Base-by-base conservation (phyloP, 2,329 filamentous ascomycete species). In the Byssoonygena ceratinophila region DNA sequence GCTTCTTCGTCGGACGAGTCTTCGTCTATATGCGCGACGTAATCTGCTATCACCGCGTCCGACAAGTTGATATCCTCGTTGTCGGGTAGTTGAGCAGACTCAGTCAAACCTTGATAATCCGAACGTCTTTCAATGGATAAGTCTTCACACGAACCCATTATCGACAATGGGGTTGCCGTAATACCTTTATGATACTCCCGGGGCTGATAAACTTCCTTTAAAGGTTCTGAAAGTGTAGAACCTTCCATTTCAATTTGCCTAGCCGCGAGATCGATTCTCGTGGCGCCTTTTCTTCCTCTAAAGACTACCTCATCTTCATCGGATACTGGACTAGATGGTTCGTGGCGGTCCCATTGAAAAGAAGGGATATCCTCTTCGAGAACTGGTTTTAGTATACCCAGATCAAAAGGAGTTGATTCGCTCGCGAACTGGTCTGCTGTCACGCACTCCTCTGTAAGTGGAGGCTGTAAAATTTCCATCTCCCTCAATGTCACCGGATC, bases 281-380 rank as follows among this genome's bases (percentile, higher is more conserved):
- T 31, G 52, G 32, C 55, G 27, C 39, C 55, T 9, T 31, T 61
- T 52, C 69, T 62, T 18, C 68, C 69, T 18, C 55, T 60, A 44
- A 71, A 71, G 5, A 71, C 64, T 31, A 71, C 62, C 53, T 71
- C 68, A 43, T 95, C 87, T 45, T 86, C 85, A 60, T 83, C 85
- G 0, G 84, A 86, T 57, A 80, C 75, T 0, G 76, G 76, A 5
- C 63, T 61, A 12, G 39, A 1, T 69, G 68, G 70, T 18, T 66
- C 67, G 8, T 45, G 37, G n/a, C 34, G 8, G 7, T n/a, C 34
- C 23, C 16, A 9, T 32, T 40, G 32, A 4, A 4, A 9, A 5
- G n/a, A 25, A 2, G 36, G 43, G 22, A 22, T 3, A 22, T 31
- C 29, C 12, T 31, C 20, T 48, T 39, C 34, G 9, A 18, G 23